These are phyloP conservation scores for Capsella rubella DNA, from an alignment of 441 rosid species.

Conservation along the genomic window DNA sequence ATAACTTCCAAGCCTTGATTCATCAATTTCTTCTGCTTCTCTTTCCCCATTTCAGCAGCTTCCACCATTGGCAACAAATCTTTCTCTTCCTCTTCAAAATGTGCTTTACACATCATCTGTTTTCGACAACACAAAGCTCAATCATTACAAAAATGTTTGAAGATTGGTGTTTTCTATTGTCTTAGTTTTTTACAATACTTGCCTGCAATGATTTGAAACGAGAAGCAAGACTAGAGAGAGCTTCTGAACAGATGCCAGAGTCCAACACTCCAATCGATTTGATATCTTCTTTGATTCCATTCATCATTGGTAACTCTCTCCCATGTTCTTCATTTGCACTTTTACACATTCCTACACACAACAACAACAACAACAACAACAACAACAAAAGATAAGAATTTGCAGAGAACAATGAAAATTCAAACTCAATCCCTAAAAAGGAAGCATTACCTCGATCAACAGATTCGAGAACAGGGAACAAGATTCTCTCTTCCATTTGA, in stretches of 20 bases:
- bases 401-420: no score
- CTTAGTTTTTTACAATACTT: background rate
- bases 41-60: conserved; percentile 64
- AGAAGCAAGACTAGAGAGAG: conserved; percentile 54
- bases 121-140: background rate
- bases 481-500: conserved; percentile 78
- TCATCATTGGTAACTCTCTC: conserved; percentile 74
- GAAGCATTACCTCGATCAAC: conserved; percentile 61
- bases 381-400: background rate
- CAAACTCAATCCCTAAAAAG: background rate
- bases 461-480: conserved; percentile 64
- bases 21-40: conserved; percentile 49
- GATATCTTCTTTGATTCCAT: conserved; percentile 78
- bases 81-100: conserved; percentile 71
- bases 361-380: background rate
- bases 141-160: background rate
- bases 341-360: conserved; percentile 59
- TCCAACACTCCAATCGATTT: conserved; percentile 67
- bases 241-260: conserved; percentile 56
- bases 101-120: conserved; percentile 60
- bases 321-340: conserved; percentile 71
- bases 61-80: conserved; percentile 63
- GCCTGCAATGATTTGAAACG: conserved; percentile 69
- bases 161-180: background rate
- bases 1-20: conserved; percentile 58